A percentile compares a stretch with the other conserved stretches of the same genome.
These are phyloP conservation scores for Apiosordaria backusii DNA, from an alignment of 495 filamentous ascomycete genomes.

Conservation along the genomic window DNA sequence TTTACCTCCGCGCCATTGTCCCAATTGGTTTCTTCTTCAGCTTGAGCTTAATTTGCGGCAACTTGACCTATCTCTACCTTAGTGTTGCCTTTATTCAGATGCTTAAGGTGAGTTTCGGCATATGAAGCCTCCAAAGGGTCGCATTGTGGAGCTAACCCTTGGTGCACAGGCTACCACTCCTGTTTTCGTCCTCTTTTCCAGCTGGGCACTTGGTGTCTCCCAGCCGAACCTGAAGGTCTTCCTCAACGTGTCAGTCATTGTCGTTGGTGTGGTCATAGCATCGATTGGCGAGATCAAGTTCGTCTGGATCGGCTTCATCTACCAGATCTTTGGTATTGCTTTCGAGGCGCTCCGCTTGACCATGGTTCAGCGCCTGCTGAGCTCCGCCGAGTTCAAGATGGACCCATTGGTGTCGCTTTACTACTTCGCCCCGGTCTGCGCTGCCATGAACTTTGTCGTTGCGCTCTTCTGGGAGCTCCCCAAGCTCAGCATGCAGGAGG, in stretches of 20 bases:
- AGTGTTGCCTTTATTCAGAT: constrained; percentile 96
- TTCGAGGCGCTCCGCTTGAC: constrained; percentile 90
- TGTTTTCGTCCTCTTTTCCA: constrained; percentile 79
- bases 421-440: constrained; percentile 93
- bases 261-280: constrained; percentile 84
- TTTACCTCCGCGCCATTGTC: constrained; percentile 87
- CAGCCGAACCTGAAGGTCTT: constrained; percentile 75
- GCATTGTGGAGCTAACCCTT: constrained; percentile 27
- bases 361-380: constrained; percentile 86
- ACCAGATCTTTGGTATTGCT: constrained; percentile 76
- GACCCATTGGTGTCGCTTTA: constrained; percentile 93
- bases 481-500: constrained; percentile 62
- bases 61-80: constrained; percentile 88
- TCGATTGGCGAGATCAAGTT: constrained; percentile 93
- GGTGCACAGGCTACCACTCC: constrained; percentile 73
- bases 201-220: constrained; percentile 77
- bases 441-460: constrained; percentile 78
- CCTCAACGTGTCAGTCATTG: constrained; percentile 82
- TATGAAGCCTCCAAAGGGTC: neutral
- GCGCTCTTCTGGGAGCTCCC: constrained; percentile 78
- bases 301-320: constrained; percentile 79
- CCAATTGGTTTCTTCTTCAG: constrained; percentile 93
- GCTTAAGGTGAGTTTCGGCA: constrained; percentile 68
- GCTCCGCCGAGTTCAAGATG: constrained; percentile 94
- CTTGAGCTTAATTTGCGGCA: constrained; percentile 90